Base-by-base conservation (phyloP, 805 yeast genomes). In the Tetrapisispora iriomotensis region DNA sequence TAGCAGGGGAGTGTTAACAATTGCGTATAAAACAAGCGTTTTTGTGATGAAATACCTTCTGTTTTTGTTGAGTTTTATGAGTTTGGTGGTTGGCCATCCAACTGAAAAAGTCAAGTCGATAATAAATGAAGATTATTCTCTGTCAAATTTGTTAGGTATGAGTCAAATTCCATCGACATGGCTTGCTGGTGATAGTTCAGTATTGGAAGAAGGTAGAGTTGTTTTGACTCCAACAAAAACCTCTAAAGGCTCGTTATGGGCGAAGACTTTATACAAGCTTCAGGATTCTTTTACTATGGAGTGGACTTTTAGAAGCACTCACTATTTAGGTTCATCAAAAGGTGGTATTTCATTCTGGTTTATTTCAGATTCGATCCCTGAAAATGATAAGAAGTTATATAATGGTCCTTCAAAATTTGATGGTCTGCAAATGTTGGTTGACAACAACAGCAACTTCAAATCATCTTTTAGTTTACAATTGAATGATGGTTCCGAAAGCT, bases 301-400 rank as follows among this genome's bases (percentile, higher is more conserved):
- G 46, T 52, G 74, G 33, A 72, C 80, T 2, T 70, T 81, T 47
- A 70, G 92, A 58, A 73, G 83, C 33, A 54, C 72, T 6, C 82
- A 82, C 8, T 62, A 64, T 6, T 45, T 45, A 25, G 79, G 78
- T 0, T 48, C 54, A 28, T 68, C 74, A 1, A 63, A 60, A 8
- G 75, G 82, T 48, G 85, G 85, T 0, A 50, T 79, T 19, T 64
- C 82, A 0, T 58, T 81, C 34, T 78, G 79, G 73, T 56, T 77
- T 23, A 51, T 74, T n/a, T 17, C 23, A 5, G 35, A 39, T 21
- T 6, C 15, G 3, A 6, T 7, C n/a, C 13, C 9, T 8, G 10
- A 15, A 25, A 48, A 38, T 8, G 66, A 64, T 41, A 62, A 63
- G 17, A 40, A 51, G 1, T 60, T 65, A 40, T 77, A 60, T 50